These are phyloP conservation scores for Neopestalotiopsis rosae DNA, from an alignment of 2,329 filamentous ascomycete species.

Conservation along the genomic window DNA sequence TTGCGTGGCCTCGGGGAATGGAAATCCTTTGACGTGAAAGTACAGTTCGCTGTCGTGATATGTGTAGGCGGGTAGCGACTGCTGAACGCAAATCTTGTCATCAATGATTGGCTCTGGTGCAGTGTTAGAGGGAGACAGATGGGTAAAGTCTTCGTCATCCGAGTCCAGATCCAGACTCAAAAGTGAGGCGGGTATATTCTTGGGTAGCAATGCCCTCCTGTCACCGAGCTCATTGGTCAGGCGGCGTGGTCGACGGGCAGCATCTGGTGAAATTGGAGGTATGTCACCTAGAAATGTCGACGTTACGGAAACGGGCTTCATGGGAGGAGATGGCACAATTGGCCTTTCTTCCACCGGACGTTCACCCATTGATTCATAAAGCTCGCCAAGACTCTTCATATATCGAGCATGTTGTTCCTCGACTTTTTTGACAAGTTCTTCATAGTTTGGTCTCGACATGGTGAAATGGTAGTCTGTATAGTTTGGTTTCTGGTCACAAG, in stretches of 20 bases:
- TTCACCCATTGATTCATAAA: neutral
- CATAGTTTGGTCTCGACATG: conserved; percentile 1
- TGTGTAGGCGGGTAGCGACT: neutral
- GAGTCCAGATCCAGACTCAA: conserved; percentile 8
- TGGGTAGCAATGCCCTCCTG: neutral
- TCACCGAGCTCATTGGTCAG: conserved; percentile 15
- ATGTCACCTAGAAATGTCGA: conserved; percentile 13
- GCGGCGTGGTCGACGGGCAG: neutral
- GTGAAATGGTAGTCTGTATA: no score
- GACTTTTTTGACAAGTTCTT: conserved; percentile 11
- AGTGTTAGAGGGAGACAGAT: neutral
- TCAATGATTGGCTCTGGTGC: neutral
- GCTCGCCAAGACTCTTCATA: conserved; percentile 7
- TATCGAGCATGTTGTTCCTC: conserved; percentile 17
- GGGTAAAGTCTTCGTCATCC: conserved; percentile 14
- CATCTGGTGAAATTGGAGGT: neutral
- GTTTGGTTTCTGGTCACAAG: neutral
- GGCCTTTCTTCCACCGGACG: neutral
- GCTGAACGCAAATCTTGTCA: conserved; percentile 3
- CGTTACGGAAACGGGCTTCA: conserved; percentile 5
- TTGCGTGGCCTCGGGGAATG: conserved; percentile 1
- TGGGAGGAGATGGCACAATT: neutral
- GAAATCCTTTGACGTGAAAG: neutral
- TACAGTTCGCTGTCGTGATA: conserved; percentile 3
- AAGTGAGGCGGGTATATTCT: conserved; percentile 14